Conservation (phyloP, 2,329 filamentous ascomycete genomes). For the Alternaria sp. region DNA sequence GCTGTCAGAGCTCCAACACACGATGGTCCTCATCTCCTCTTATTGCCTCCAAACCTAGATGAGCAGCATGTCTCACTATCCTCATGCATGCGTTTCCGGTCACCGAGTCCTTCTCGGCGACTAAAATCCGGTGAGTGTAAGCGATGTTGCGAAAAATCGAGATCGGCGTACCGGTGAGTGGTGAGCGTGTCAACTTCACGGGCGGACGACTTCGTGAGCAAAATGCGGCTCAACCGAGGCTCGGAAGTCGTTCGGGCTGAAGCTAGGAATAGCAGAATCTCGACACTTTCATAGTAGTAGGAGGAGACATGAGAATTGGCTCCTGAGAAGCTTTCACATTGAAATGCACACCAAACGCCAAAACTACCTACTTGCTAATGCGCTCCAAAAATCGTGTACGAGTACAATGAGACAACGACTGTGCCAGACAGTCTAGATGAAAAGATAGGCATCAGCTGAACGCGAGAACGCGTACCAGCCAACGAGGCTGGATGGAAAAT, state of each 20-base stretch:
- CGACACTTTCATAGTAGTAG: accelerated
- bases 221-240: background rate
- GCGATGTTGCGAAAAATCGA: background rate
- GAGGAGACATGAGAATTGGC: too few species aligned
- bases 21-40: background rate
- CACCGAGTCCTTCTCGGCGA: background rate
- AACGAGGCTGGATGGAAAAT: background rate
- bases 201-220: background rate
- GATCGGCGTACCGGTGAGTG: background rate
- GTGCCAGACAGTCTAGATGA: background rate
- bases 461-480: too few species aligned
- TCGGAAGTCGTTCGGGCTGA: too few species aligned
- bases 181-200: background rate
- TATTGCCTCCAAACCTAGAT: background rate
- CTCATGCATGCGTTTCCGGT: background rate
- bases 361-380: background rate
- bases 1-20: background rate
- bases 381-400: background rate
- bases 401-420: background rate
- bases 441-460: background rate
- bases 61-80: background rate
- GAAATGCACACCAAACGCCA: background rate
- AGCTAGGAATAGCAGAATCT: accelerated
- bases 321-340: too few species aligned
- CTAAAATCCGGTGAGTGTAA: background rate